phyloP scores from a whole-genome alignment of 129 eudicot species.

The Smallanthus sonchifolius region DNA sequence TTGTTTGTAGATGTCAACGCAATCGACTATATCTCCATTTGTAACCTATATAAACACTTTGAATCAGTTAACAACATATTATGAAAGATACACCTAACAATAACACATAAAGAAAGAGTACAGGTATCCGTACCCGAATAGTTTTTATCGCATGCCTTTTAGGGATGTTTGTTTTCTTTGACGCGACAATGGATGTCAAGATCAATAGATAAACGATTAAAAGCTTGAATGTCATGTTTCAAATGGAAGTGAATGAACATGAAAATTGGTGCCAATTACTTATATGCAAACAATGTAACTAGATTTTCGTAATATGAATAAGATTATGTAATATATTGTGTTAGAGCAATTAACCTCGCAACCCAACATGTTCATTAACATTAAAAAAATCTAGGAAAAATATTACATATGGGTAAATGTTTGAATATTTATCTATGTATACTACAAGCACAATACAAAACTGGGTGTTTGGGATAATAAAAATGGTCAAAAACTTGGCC shows the following conservation, averaged over 20 bases:
- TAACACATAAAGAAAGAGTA: not conserved
- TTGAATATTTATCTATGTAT: too few species aligned
- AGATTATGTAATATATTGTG: not conserved
- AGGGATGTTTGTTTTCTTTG: not conserved
- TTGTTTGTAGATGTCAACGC: constrained; percentile 51
- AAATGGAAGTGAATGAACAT: not conserved
- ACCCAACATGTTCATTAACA: not conserved
- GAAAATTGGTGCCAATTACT: not conserved
- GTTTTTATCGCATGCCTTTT: constrained; percentile 4
- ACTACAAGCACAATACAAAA: too few species aligned
- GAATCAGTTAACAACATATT: not conserved
- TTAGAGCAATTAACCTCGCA: not conserved
- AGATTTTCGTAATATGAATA: not conserved
- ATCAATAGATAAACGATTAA: constrained; percentile 2
- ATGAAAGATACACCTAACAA: not conserved
- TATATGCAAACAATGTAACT: not conserved
- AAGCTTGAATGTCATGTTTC: constrained; percentile 20
- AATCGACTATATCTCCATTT: constrained; percentile 55
- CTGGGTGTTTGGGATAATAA: too few species aligned
- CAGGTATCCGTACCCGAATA: constrained; percentile 8
- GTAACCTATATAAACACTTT: constrained; percentile 32
- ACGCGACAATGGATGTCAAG: constrained; percentile 14
- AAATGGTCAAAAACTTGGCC: too few species aligned
- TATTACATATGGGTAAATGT: too few species aligned
- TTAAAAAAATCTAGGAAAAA: not conserved